A percentile compares a stretch with the other conserved stretches of the same genome.
Conservation (phyloP, 306 rosid genomes). For the Elaeagnus macrophylla region DNA sequence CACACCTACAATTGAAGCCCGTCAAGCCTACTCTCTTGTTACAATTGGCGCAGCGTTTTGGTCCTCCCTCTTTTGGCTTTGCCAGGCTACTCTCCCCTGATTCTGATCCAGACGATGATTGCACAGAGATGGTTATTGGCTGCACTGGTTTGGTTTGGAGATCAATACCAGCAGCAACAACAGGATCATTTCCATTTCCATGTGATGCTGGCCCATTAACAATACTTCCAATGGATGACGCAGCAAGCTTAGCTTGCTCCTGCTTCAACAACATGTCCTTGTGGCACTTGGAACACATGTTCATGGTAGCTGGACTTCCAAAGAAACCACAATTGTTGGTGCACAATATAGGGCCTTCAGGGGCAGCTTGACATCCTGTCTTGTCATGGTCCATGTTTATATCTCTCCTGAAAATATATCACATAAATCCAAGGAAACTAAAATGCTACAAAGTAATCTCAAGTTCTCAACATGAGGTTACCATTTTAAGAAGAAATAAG, state of each 20-base stretch:
- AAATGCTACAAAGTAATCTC: too few species aligned
- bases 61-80: constrained; percentile 71
- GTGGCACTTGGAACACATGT: constrained; percentile 96
- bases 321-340: constrained; percentile 87
- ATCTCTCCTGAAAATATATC: constrained; percentile 41
- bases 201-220: constrained; percentile 64
- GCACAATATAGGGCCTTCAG: constrained; percentile 79
- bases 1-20: constrained; percentile 84
- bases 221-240: constrained; percentile 68
- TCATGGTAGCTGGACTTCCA: constrained; percentile 82
- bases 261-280: constrained; percentile 70
- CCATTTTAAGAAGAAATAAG: too few species aligned
- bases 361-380: constrained; percentile 92
- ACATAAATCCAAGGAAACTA: constrained; percentile 2
- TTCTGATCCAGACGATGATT: constrained; percentile 20
- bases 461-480: too few species aligned
- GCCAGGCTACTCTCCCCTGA: constrained; percentile 26
- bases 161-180: constrained; percentile 27
- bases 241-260: constrained; percentile 82
- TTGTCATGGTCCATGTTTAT: constrained; percentile 74
- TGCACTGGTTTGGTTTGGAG: constrained; percentile 34
- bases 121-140: constrained; percentile 33
- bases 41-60: constrained; percentile 71
- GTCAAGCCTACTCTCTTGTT: constrained; percentile 84
- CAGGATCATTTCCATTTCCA: constrained; percentile 37